Percentiles rank a stretch among this genome's conserved stretches.
phyloP scores from a whole-genome alignment of 2,329 filamentous ascomycete species.

The Cadophora sp. region DNA sequence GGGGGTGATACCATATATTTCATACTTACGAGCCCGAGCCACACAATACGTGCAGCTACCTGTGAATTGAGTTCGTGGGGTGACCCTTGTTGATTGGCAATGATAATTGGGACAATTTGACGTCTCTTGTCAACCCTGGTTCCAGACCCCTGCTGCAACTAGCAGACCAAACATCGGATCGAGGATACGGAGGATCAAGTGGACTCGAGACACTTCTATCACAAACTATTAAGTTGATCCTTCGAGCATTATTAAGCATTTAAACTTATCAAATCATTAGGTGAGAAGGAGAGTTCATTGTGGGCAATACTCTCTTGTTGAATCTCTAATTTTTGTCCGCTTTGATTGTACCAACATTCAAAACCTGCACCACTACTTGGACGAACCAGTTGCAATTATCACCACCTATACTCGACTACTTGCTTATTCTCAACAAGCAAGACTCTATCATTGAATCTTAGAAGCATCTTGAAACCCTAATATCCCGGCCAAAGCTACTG shows the following conservation, averaged over 20 bases:
- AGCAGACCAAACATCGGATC: not conserved
- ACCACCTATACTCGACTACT: too few relatives aligned
- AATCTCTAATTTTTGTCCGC: too few relatives aligned
- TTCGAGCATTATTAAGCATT: too few relatives aligned
- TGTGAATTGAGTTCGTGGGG: not conserved
- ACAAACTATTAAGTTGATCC: too few relatives aligned
- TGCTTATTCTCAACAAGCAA: too few relatives aligned
- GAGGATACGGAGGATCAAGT: not conserved
- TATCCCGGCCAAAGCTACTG: not conserved
- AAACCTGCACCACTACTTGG: too few relatives aligned
- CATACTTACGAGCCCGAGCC: not conserved
- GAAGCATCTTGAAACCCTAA: not conserved
- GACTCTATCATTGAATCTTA: not conserved
- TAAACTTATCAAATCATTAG: too few relatives aligned
- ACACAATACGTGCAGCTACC: not conserved
- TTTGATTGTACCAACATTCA: too few relatives aligned
- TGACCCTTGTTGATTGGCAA: constrained; percentile 1
- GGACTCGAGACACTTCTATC: not conserved
- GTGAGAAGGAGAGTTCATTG: too few relatives aligned
- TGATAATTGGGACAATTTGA: constrained; percentile 6
- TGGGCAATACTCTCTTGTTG: too few relatives aligned
- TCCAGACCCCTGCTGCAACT: not conserved
- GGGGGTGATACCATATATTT: constrained; percentile 6
- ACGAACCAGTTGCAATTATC: too few relatives aligned
- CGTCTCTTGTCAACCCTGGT: not conserved